Base-by-base conservation (phyloP, 495 filamentous ascomycete species). In the Tuber calosporum region DNA sequence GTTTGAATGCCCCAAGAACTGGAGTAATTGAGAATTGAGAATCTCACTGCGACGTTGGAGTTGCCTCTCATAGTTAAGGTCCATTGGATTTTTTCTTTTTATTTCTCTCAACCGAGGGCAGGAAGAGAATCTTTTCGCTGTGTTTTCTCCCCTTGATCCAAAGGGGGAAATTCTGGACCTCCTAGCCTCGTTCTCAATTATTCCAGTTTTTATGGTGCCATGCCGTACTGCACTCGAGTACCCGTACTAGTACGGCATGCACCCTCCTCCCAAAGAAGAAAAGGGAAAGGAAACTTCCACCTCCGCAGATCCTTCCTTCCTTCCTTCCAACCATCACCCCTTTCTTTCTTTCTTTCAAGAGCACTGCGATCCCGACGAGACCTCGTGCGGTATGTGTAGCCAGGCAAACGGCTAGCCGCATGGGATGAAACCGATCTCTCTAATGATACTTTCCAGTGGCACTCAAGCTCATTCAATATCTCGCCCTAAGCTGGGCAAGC, bases 231-330 rank as follows among this genome's bases (percentile, higher is more conserved):
- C n/a, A n/a, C n/a, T n/a, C n/a, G 8, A 41, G 40, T 41, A 11
- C 40, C 3, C 3, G 40, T 11, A 11, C 9, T 19, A 43, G 42
- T n/a, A n/a, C n/a, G n/a, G n/a, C n/a, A n/a, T n/a, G n/a, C n/a
- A n/a, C n/a, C n/a, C n/a, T 53, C 1, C 53, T 58, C 70, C 75
- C 42, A 74, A 77, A 78, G 41, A 70, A 66, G 75, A 70, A 43
- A 78, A 66, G 62, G 62, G 77, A 78, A 78, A 78, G 77, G 76
- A 78, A 78, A 78, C 76, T 77, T 78, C 76, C 74, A 78, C 71
- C 43, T 69, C 75, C 70, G 75, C 73, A 69, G 41, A 76, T 72
- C 75, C 69, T 68, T 62, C 53, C 19, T 34, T 72, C 75, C 69
- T 68, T 62, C 53, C 19, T 34, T 62, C 34, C 26, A 62, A 62